These are phyloP conservation scores for Talaromyces liani DNA, from an alignment of 495 filamentous ascomycete species.

Conservation along the genomic window DNA sequence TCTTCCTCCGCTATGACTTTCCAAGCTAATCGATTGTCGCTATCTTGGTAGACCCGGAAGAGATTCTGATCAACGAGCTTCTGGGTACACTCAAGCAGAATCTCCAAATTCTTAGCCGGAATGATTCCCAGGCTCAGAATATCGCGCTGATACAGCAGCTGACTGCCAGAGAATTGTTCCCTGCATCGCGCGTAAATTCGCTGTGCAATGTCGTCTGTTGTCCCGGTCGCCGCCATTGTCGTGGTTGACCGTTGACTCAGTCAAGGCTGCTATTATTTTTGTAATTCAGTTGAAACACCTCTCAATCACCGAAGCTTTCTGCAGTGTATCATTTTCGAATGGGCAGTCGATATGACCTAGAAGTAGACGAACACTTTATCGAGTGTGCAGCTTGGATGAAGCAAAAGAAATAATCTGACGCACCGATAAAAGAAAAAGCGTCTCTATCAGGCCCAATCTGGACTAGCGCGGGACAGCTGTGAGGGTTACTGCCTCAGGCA, in stretches of 20 bases:
- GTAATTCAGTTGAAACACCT: constrained; percentile 1
- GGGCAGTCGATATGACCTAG: background rate
- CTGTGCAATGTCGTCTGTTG: constrained; percentile 31
- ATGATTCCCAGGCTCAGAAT: constrained; percentile 54
- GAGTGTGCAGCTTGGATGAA: background rate
- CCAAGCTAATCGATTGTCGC: constrained; percentile 55
- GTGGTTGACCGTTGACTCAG: background rate
- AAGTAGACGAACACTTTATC: background rate
- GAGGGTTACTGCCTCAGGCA: too few species aligned
- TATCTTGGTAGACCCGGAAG: constrained; percentile 49
- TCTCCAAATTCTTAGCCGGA: constrained; percentile 47
- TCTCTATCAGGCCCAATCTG: background rate
- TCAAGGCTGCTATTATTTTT: background rate
- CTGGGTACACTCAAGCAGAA: constrained; percentile 55
- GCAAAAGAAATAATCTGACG: background rate
- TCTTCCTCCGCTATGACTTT: constrained; percentile 58
- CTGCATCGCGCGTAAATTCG: constrained; percentile 38
- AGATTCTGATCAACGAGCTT: constrained; percentile 58
- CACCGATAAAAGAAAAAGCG: background rate
- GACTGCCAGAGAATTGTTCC: constrained; percentile 33
- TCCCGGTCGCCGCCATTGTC: constrained; percentile 1
- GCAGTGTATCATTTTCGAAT: constrained; percentile 4
- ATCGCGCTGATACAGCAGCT: constrained; percentile 60
- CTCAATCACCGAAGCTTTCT: background rate
- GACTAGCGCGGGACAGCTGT: constrained; percentile 1